Conservation (phyloP, 345 rosid species). For the Iberis pinnata region DNA sequence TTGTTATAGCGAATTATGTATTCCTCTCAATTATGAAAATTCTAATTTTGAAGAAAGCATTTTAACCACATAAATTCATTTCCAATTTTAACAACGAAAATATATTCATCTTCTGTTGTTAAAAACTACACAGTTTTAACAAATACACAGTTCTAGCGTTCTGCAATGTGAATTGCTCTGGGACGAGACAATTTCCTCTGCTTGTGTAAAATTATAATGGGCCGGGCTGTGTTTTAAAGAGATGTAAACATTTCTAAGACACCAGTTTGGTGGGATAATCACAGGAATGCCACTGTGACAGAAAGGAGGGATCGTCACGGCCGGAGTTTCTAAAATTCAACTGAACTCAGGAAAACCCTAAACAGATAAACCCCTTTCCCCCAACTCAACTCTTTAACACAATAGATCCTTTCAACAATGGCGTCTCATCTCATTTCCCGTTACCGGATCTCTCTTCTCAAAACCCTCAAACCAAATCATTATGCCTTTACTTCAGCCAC, state of each 20-base stretch:
- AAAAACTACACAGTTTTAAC: no score
- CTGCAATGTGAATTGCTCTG: no score
- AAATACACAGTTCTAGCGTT: no score
- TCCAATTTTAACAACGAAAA: no score
- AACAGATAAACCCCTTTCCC: constrained; percentile 10
- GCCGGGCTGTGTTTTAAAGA: background rate
- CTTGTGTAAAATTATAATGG: background rate
- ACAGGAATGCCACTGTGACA: constrained; percentile 14
- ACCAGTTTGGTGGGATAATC: background rate
- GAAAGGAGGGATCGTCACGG: constrained; percentile 3
- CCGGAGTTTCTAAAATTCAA: constrained; percentile 23
- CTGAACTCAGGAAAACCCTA: constrained; percentile 31
- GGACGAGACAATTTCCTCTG: no score
- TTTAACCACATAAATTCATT: no score
- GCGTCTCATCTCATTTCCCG: constrained; percentile 47
- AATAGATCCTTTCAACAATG: constrained; percentile 38
- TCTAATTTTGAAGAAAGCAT: no score
- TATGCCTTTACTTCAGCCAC: background rate
- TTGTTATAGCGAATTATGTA: no score
- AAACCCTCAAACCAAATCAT: constrained; percentile 31
- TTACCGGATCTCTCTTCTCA: constrained; percentile 35
- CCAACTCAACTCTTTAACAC: background rate
- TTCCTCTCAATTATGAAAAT: no score
- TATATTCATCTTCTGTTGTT: no score
- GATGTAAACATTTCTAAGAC: no score